Evolutionary conservation across 1,139 yeast species (phyloP).

Genomic region (Pichia sp.): DNA sequence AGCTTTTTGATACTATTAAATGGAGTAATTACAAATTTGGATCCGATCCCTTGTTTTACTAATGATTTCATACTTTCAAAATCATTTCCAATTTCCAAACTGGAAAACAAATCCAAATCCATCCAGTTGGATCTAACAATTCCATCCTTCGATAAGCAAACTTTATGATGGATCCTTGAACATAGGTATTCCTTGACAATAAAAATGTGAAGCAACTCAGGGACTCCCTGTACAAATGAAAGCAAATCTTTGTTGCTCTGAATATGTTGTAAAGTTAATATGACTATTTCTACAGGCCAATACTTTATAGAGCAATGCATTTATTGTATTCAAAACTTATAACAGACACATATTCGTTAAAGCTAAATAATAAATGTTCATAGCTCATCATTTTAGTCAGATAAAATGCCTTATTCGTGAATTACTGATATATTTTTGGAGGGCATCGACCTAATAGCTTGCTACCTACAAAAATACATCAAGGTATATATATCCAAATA

Average conservation of each 20-base stretch:
- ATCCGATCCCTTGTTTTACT: neutral
- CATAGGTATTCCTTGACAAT: neutral
- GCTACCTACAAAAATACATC: too few relatives aligned
- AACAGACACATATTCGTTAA: conserved; percentile 6
- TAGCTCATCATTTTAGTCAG: too few relatives aligned
- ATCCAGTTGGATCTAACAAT: neutral
- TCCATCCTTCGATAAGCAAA: neutral
- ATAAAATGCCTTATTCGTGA: too few relatives aligned
- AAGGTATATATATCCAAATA: too few relatives aligned
- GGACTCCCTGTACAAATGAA: neutral
- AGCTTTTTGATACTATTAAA: neutral
- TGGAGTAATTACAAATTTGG: neutral
- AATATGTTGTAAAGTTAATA: neutral
- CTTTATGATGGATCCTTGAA: neutral
- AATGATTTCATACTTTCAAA: neutral
- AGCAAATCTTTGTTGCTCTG: neutral
- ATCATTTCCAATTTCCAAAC: neutral
- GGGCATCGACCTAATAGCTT: too few relatives aligned
- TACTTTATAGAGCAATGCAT: too few relatives aligned
- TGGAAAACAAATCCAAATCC: neutral
- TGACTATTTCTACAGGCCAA: conserved; percentile 2
- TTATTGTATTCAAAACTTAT: too few relatives aligned
- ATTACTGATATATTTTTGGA: too few relatives aligned
- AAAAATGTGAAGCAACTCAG: neutral
- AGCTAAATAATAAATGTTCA: too few relatives aligned